Percentiles rank a stretch among this genome's conserved stretches.
Conservation (phyloP, 108 stramenopile species). For the Skeletonema potamos region DNA sequence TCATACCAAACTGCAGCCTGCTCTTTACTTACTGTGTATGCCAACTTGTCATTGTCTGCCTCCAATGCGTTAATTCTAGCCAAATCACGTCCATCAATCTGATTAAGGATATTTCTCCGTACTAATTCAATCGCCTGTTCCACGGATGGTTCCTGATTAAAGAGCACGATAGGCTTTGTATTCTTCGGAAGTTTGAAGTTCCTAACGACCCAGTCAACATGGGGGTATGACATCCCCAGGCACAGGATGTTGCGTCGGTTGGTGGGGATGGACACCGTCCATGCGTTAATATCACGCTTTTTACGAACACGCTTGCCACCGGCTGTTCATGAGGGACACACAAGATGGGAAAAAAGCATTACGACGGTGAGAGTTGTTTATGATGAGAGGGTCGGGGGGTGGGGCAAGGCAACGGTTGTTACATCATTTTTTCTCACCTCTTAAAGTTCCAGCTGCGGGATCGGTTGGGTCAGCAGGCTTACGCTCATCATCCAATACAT, state of each 20-base stretch:
- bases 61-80: slow-evolving; percentile 71
- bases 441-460: background rate
- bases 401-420: background rate
- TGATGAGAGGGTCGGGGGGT: background rate
- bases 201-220: slow-evolving; percentile 41
- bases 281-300: slow-evolving; percentile 30
- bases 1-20: slow-evolving; percentile 53
- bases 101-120: slow-evolving; percentile 54
- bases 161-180: slow-evolving; percentile 5
- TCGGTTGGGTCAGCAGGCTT: background rate
- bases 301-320: slow-evolving; percentile 37
- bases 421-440: background rate
- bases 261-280: slow-evolving; percentile 43
- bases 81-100: slow-evolving; percentile 83
- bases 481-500: background rate
- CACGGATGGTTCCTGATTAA: slow-evolving; percentile 44
- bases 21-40: slow-evolving; percentile 75
- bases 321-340: background rate
- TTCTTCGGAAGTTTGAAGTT: slow-evolving; percentile 35
- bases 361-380: background rate
- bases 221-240: slow-evolving; percentile 80
- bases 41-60: slow-evolving; percentile 51
- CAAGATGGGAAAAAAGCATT: background rate
- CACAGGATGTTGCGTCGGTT: slow-evolving; percentile 60
- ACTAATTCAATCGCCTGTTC: slow-evolving; percentile 68